A percentile compares a stretch with the other conserved stretches of the same genome.
phyloP scores from a whole-genome alignment of 176 grass and related monocot genomes.

The Tuctoria greenei region DNA sequence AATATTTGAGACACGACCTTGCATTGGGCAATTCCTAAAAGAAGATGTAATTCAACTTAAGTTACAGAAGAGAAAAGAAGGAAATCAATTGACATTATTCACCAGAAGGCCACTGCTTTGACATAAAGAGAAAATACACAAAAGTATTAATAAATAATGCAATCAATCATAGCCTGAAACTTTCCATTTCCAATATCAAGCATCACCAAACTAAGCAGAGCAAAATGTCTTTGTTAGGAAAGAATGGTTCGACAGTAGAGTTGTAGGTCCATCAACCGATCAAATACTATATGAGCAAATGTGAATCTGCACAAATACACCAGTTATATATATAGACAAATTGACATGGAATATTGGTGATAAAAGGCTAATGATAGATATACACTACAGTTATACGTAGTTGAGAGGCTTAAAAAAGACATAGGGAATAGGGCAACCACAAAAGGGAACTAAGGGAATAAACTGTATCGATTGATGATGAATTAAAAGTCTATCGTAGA shows the following conservation, averaged over 20 bases:
- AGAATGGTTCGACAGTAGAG: neutral
- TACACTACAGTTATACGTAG: no score
- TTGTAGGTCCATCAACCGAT: neutral
- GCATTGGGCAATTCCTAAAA: constrained; percentile 96
- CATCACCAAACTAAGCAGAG: constrained; percentile 24
- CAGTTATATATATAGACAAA: neutral
- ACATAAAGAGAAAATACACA: constrained; percentile 6
- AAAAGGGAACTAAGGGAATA: constrained; percentile 7
- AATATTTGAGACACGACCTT: constrained; percentile 86
- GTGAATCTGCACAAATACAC: constrained; percentile 1
- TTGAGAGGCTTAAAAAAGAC: no score
- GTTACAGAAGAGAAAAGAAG: constrained; percentile 30
- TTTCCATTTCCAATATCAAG: constrained; percentile 9
- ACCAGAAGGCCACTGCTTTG: neutral
- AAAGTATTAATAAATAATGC: constrained; percentile 1
- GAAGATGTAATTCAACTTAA: constrained; percentile 31
- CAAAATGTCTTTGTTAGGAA: neutral
- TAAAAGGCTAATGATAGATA: constrained; percentile 37
- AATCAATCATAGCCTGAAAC: constrained; percentile 6
- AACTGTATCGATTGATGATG: constrained; percentile 1
- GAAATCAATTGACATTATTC: neutral
- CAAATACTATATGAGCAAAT: constrained; percentile 3
- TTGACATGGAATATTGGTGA: constrained; percentile 5
- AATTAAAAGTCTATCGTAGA: constrained; percentile 31
- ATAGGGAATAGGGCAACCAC: neutral